phyloP scores from a whole-genome alignment of 228 moss, liverwort and hornwort genomes.

The Sphagnum magellanicum region DNA sequence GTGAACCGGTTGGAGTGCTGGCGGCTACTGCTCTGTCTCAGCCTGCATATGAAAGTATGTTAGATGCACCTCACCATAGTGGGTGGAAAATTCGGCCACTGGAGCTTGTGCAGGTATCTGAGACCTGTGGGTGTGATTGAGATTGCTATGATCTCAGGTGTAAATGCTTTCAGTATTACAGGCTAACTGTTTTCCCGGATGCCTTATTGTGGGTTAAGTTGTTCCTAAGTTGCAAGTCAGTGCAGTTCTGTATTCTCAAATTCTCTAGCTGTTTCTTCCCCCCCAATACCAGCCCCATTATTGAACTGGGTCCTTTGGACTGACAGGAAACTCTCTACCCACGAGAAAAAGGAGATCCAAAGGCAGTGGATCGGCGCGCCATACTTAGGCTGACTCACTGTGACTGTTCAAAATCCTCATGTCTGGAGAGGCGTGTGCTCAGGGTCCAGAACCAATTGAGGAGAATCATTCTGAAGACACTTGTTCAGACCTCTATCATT shows the following conservation, averaged over 20 bases:
- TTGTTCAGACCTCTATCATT: constrained; percentile 45
- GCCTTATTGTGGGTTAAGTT: background rate
- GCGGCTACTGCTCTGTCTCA: constrained; percentile 90
- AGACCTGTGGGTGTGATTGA: background rate
- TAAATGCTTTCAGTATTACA: background rate
- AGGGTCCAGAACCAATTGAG: constrained; percentile 49
- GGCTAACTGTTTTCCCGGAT: background rate
- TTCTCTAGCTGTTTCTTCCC: too few relatives aligned
- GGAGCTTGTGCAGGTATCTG: constrained; percentile 69
- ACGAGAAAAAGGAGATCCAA: constrained; percentile 44
- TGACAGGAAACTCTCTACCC: constrained; percentile 81
- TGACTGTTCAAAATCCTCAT: constrained; percentile 26
- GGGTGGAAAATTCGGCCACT: constrained; percentile 74
- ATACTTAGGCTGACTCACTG: constrained; percentile 61
- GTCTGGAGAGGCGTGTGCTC: constrained; percentile 62
- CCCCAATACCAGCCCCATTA: too few relatives aligned
- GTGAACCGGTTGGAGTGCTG: constrained; percentile 87
- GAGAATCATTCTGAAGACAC: constrained; percentile 37
- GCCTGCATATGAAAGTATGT: constrained; percentile 89
- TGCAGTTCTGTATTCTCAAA: too few relatives aligned
- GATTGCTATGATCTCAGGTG: background rate
- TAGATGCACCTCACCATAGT: constrained; percentile 64
- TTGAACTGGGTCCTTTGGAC: too few relatives aligned
- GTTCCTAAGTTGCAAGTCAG: too few relatives aligned
- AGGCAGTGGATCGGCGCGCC: constrained; percentile 51